phyloP scores from a whole-genome alignment of 106 monocot species.

The Xerophyta viscosa region DNA sequence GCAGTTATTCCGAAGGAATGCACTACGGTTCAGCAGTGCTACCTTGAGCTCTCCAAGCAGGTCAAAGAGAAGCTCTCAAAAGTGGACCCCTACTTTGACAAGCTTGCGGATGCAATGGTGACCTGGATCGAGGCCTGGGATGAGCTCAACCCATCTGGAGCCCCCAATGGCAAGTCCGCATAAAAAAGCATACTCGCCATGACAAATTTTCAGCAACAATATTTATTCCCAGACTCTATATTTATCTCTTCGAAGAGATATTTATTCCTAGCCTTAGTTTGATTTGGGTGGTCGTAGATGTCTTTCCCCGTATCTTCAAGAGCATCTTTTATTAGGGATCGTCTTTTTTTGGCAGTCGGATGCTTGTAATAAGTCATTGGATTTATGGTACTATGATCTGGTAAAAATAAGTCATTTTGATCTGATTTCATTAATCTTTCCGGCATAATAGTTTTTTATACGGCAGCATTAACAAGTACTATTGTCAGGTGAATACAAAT shows the following conservation, averaged over 20 bases:
- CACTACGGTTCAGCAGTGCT: constrained; percentile 37
- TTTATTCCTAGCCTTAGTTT: not conserved
- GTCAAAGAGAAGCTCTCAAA: constrained; percentile 31
- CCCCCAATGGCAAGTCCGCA: not conserved
- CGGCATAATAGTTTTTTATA: no score
- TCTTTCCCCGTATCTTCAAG: no score
- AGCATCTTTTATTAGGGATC: no score
- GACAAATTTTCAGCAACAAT: no score
- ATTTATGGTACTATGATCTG: no score
- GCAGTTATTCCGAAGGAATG: constrained; percentile 23
- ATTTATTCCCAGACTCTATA: not conserved
- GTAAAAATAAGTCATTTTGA: no score
- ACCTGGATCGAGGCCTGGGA: constrained; percentile 47
- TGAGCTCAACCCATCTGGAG: constrained; percentile 29
- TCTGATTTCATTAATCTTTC: no score
- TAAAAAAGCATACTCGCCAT: not conserved
- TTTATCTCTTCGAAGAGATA: not conserved
- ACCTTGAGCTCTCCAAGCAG: constrained; percentile 27
- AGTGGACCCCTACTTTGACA: constrained; percentile 34
- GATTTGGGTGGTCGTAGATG: no score
- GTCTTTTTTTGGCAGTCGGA: no score
- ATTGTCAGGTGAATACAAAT: no score
- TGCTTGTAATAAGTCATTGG: no score
- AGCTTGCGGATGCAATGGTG: constrained; percentile 42
- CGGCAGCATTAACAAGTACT: no score